These are phyloP conservation scores for Clonostachys solani DNA, from an alignment of 2,329 filamentous ascomycete genomes.

Conservation along the genomic window DNA sequence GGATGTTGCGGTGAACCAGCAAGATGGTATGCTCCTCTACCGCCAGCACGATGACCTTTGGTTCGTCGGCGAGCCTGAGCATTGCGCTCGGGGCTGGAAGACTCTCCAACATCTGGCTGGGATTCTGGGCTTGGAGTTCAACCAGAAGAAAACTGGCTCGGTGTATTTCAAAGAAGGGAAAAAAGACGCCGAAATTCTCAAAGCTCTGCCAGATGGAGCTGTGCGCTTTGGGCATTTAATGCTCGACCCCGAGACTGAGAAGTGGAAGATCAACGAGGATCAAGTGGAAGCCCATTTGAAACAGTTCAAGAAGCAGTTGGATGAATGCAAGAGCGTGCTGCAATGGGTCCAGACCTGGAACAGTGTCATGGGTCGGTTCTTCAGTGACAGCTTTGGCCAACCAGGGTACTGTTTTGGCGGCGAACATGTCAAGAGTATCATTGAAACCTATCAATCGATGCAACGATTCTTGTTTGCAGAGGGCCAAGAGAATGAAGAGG, in stretches of 20 bases:
- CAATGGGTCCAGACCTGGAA: constrained; percentile 38
- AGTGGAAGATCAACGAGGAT: constrained; percentile 48
- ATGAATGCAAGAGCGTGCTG: constrained; percentile 39
- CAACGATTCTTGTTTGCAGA: constrained; percentile 28
- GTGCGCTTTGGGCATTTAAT: not conserved
- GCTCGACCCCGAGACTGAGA: constrained; percentile 19
- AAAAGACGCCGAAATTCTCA: not conserved
- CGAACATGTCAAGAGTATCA: constrained; percentile 35
- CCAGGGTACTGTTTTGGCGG: constrained; percentile 37
- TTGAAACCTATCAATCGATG: constrained; percentile 34
- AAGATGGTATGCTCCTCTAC: constrained; percentile 44
- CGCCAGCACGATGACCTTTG: constrained; percentile 51
- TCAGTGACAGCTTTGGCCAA: constrained; percentile 38
- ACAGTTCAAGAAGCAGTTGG: constrained; percentile 50
- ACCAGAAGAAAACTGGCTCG: not conserved
- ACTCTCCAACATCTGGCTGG: constrained; percentile 31
- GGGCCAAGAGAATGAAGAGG: not conserved
- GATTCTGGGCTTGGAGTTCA: not conserved
- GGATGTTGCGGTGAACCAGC: constrained; percentile 53
- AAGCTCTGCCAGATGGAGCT: not conserved
- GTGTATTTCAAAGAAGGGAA: not conserved
- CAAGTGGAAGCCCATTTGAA: constrained; percentile 48
- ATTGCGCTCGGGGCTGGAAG: constrained; percentile 35
- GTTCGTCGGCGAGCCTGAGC: constrained; percentile 35
- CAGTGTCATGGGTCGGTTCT: constrained; percentile 38